Conservation (phyloP, 495 filamentous ascomycete genomes). For the Aspergillus indologenus region DNA sequence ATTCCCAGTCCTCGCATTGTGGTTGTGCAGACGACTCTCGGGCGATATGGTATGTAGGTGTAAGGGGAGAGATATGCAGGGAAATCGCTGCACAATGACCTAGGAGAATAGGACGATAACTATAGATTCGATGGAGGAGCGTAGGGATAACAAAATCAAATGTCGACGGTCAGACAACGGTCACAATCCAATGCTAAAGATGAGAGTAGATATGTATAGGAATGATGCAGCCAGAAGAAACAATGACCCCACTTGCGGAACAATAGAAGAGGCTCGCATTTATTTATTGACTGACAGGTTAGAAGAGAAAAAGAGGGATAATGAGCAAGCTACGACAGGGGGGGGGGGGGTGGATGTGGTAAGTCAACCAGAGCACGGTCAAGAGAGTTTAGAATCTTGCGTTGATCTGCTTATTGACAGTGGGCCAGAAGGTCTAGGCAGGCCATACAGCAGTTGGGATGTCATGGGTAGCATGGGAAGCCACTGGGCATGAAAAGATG, state of each 20-base stretch:
- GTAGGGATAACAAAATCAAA: background rate
- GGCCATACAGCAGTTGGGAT: background rate
- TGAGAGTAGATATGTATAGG: background rate
- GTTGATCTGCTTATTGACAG: background rate
- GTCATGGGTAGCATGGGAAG: too few relatives aligned
- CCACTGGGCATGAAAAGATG: too few relatives aligned
- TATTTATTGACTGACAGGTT: background rate
- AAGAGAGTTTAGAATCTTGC: conserved; percentile 1
- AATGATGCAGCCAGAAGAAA: background rate
- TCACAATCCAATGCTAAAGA: background rate
- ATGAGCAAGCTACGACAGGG: background rate
- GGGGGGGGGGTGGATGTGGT: background rate
- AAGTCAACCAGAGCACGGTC: background rate
- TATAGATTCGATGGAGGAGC: too few relatives aligned
- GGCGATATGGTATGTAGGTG: background rate
- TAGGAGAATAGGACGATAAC: background rate
- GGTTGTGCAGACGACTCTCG: background rate
- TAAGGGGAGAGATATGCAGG: conserved; percentile 3
- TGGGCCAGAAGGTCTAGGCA: background rate
- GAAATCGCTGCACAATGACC: background rate
- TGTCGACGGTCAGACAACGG: background rate
- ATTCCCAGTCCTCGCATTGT: conserved; percentile 32
- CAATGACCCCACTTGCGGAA: conserved; percentile 4
- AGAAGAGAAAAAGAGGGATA: background rate
- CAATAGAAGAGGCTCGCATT: background rate